Conservation (phyloP, 2,329 filamentous ascomycete genomes). For the Neopestalotiopsis clavispora region DNA sequence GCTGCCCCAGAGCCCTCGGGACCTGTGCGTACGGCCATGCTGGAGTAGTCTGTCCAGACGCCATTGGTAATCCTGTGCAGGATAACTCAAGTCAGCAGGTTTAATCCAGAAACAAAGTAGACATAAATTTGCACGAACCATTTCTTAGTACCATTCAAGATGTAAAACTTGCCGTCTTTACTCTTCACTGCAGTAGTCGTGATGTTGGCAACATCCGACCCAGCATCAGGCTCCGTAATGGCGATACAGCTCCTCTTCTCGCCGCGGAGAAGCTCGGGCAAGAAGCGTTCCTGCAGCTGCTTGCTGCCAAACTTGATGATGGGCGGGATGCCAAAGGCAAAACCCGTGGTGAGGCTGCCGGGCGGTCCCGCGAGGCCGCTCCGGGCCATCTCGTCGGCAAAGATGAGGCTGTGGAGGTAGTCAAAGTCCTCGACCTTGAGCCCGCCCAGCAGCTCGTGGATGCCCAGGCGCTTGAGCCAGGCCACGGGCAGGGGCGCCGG, state of each 20-base stretch:
- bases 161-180: conserved; percentile 67
- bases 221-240: conserved; percentile 78
- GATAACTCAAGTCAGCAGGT: neutral
- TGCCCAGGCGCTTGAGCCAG: conserved; percentile 69
- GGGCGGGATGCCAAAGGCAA: conserved; percentile 75
- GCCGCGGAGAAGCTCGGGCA: conserved; percentile 71
- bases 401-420: conserved; percentile 73
- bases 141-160: conserved; percentile 79
- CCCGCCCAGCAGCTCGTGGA: conserved; percentile 68
- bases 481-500: conserved; percentile 71
- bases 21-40: conserved; percentile 77
- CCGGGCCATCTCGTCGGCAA: conserved; percentile 71
- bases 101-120: too few relatives aligned
- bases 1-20: conserved; percentile 58
- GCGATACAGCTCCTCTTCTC: conserved; percentile 75
- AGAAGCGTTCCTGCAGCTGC: conserved; percentile 66
- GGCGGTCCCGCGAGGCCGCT: conserved; percentile 68
- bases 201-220: conserved; percentile 76
- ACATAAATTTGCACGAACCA: conserved; percentile 49
- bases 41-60: conserved; percentile 70
- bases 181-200: conserved; percentile 68
- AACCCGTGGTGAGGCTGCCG: conserved; percentile 71
- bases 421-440: conserved; percentile 76
- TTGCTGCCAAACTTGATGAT: conserved; percentile 70
- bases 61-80: conserved; percentile 73